Evolutionary conservation across 441 rosid genomes (phyloP).

Genomic region (Melianthus villosus): DNA sequence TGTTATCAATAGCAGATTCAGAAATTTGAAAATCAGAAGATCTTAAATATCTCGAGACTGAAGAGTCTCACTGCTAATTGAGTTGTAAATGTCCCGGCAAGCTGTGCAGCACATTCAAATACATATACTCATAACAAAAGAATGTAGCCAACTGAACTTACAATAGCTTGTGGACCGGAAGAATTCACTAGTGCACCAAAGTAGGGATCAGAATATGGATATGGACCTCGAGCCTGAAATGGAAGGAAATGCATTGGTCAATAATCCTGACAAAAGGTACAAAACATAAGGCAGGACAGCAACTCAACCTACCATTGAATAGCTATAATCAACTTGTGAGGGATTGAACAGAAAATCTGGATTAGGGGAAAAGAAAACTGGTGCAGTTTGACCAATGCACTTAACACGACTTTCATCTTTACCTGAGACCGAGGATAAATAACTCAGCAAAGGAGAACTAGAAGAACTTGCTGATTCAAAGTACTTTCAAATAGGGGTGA

Average conservation of each 20-base stretch:
- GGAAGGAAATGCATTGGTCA: conserved; percentile 3
- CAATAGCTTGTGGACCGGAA: conserved; percentile 21
- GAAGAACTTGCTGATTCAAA: neutral
- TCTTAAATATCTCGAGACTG: no score
- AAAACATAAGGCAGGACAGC: neutral
- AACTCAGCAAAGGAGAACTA: neutral
- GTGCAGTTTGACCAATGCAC: conserved; percentile 19
- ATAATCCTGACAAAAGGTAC: neutral
- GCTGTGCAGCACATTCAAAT: neutral
- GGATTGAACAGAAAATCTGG: conserved; percentile 11
- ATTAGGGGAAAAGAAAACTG: conserved; percentile 14
- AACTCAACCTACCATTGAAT: conserved; percentile 15
- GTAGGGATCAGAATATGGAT: conserved; percentile 18
- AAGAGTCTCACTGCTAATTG: neutral
- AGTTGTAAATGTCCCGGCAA: neutral
- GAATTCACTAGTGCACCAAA: conserved; percentile 17
- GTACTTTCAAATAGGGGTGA: neutral
- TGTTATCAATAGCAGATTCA: no score
- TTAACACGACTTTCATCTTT: conserved; percentile 20
- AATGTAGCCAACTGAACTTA: conserved; percentile 10
- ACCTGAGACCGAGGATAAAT: conserved; percentile 8
- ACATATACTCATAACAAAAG: neutral
- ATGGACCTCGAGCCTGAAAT: conserved; percentile 17
- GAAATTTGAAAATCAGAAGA: no score
- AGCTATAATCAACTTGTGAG: conserved; percentile 12